Evolutionary conservation across 192 early-diverging fungal genomes (phyloP), one percentile per base, ranked within the genome.

Genomic region (Gorgonomyces haynaldii): DNA sequence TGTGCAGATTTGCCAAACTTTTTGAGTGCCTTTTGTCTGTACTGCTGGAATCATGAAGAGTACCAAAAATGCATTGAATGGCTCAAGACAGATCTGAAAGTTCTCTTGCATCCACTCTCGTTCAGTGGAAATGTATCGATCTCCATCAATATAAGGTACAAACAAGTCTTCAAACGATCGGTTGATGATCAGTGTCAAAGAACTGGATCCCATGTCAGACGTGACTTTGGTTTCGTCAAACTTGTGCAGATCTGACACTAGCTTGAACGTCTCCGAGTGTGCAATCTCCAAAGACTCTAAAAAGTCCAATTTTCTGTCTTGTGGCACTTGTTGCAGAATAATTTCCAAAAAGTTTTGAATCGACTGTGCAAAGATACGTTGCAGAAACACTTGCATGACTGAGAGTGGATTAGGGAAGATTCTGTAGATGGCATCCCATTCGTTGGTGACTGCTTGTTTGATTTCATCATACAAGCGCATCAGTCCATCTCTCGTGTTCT

Each of bases 321-420:
- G 57, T 41, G 83, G 79, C 0, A 85, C 84, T 19, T 70, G 64
- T 4, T 60, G 57, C 34, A 98, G 58, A n/a, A 94, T 60, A 2
- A 65, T 71, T 55, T 96, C 92, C 10, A 96, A 63, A 31, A 83
- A 84, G 42, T 73, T 81, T 82, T 95, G 92, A 26, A 96, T 86
- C 34, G 88, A 88, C 72, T 98, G 92, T 42, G 85, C 92, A 74
- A 96, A 98, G 3, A 96, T 79, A 45, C 95, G 80, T 52, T 91
- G 87, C 22, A 95, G 71, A 45, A 98, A 87, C 40, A 83, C 82
- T 72, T 95, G 87, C 74, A 96, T 87, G 4, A 96, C 88, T 3
- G 79, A 69, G 8, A 81, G 72, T 0, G 91, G 81, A 43, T 95
- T 86, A 16, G 93, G 90, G 50, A 98, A 98, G 0, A 98, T 89